Base-by-base conservation (phyloP, 148 eudicot species). In the Silene latifolia region DNA sequence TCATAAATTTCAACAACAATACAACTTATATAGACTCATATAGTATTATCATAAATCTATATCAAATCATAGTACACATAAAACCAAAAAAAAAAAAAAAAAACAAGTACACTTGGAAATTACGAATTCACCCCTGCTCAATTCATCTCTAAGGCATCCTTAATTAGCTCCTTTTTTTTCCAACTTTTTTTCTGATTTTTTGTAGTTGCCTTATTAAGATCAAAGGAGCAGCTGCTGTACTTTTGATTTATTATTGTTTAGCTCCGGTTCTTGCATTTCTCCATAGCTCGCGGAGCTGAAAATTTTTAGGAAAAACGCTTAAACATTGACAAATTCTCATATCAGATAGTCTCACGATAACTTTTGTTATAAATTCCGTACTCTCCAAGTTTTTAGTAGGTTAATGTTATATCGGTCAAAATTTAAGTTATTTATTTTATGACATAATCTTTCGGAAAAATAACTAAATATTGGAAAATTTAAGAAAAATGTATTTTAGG, bases 201-300 rank as follows among this genome's bases (percentile, higher is more conserved):
- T 59, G 61, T 83, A 72, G 81, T 54, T 61, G 10, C 42, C 56
- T 66, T 78, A 29, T 1, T 51, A 69, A 78, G 88, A 86, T 90
- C 83, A 83, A 86, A 62, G 29, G 85, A 86, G 84, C 84, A 88
- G 84, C 47, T 77, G 48, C 12, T 24, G 64, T 56, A 72, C 67
- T 72, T 51, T 60, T 68, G 18, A 47, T 67, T 25, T 39, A 39
- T 73, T 51, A 51, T 69, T 23, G 47, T 44, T 84, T 65, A 86
- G 76, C 82, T 83, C 76, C 80, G 84, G 82, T 85, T 86, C 83
- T 86, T 88, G 85, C 88, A 81, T 70, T 83, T 88, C 65, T 86
- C 88, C 91, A 88, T 84, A 58, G 91, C 89, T 73, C 87, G 79
- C 69, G 91, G 91, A 67, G 89, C 91, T 88, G 88, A 61, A 59